Evolutionary conservation across 2,329 filamentous ascomycete species (phyloP).

Genomic region (Xylaria sp.): DNA sequence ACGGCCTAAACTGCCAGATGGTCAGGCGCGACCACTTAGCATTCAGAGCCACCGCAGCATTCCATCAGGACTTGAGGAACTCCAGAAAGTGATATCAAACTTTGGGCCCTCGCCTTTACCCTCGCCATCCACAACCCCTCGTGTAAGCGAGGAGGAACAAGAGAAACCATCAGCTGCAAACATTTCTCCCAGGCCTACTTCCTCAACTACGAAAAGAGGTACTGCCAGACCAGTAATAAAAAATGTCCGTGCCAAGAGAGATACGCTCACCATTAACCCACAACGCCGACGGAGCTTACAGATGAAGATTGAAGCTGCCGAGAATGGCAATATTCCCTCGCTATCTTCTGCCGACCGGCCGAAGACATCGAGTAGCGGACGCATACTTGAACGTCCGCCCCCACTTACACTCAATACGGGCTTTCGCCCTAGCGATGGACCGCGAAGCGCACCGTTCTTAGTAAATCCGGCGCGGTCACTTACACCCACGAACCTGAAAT

Average conservation of each 20-base stretch:
- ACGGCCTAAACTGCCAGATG: conserved; percentile 32
- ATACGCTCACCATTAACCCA: conserved; percentile 60
- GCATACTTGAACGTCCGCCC: conserved; percentile 33
- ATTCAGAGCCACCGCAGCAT: conserved; percentile 44
- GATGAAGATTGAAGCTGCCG: conserved; percentile 57
- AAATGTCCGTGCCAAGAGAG: conserved; percentile 61
- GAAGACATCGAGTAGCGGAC: conserved; percentile 41
- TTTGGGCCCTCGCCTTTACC: conserved; percentile 53
- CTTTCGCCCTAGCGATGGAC: conserved; percentile 27
- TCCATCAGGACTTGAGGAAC: conserved; percentile 42
- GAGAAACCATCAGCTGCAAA: conserved; percentile 48
- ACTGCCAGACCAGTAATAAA: conserved; percentile 56
- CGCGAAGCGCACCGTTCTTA: conserved; percentile 36
- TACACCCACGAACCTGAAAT: conserved; percentile 25
- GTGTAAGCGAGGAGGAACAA: conserved; percentile 55
- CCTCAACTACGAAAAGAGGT: conserved; percentile 15
- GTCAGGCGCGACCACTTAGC: conserved; percentile 40
- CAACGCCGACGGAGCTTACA: conserved; percentile 61
- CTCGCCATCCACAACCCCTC: conserved; percentile 57
- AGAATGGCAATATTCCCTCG: conserved; percentile 13
- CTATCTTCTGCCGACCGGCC: conserved; percentile 33
- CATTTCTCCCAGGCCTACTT: conserved; percentile 26
- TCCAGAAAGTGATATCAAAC: conserved; percentile 39
- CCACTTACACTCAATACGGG: conserved; percentile 35
- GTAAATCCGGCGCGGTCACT: conserved; percentile 25